phyloP scores from a whole-genome alignment of 768 basidiomycete genomes.

The Tylopilus sp. region DNA sequence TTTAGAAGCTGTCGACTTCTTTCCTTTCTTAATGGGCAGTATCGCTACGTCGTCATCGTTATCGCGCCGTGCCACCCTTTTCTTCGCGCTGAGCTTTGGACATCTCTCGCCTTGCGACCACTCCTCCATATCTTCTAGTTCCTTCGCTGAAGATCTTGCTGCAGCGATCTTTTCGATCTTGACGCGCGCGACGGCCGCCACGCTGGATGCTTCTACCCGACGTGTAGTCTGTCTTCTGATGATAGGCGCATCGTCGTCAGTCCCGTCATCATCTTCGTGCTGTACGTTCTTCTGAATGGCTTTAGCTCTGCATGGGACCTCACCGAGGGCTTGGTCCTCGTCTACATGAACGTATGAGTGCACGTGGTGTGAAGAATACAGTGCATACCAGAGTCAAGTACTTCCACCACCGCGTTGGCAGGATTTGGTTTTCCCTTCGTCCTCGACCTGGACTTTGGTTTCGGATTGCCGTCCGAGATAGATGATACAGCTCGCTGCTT shows the following conservation, averaged over 20 bases:
- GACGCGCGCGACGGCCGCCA: background rate
- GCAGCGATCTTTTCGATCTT: background rate
- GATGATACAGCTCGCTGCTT: conserved; percentile 2
- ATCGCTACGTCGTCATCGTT: background rate
- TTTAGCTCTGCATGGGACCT: conserved; percentile 15
- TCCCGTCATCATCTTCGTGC: background rate
- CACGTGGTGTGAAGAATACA: background rate
- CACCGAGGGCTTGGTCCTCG: conserved; percentile 28
- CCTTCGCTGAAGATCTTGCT: background rate
- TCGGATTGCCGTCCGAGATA: background rate
- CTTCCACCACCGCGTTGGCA: conserved; percentile 4
- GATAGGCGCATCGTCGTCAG: conserved; percentile 2
- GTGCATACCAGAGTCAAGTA: conserved; percentile 15
- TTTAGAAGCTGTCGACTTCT: conserved; percentile 1
- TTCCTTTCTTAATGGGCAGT: conserved; percentile 18
- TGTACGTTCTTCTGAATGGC: background rate
- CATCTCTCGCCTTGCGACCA: background rate
- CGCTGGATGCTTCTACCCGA: background rate
- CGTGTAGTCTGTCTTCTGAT: background rate
- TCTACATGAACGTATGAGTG: conserved; percentile 13
- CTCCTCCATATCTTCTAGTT: background rate
- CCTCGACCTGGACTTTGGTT: conserved; percentile 5
- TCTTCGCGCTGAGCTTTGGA: conserved; percentile 2
- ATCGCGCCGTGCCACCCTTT: conserved; percentile 1
- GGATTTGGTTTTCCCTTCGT: conserved; percentile 6